Evolutionary conservation across 2,329 filamentous ascomycete genomes (phyloP).

Genomic region (Arthroderma uncinatum): DNA sequence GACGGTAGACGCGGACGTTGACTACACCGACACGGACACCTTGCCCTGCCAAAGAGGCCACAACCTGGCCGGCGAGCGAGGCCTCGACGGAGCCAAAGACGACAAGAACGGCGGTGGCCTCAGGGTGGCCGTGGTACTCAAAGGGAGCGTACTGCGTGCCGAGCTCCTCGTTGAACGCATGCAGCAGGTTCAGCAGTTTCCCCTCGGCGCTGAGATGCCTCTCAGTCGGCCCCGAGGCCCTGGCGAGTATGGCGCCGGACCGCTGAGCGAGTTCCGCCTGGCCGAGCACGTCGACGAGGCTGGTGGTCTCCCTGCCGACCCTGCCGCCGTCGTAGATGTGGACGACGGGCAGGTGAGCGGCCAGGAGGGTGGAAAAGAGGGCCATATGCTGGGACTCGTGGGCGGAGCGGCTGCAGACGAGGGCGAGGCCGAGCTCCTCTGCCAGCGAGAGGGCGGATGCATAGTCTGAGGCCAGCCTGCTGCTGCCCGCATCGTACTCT

Average conservation of each 20-base stretch:
- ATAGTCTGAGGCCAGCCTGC: not conserved
- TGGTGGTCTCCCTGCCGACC: conserved; percentile 68
- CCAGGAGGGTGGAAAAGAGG: conserved; percentile 71
- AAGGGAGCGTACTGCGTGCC: conserved; percentile 89
- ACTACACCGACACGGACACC: conserved; percentile 75
- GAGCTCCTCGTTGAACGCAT: conserved; percentile 75
- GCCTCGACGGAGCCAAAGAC: conserved; percentile 88
- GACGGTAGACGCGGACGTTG: conserved; percentile 86
- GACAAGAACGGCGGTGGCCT: conserved; percentile 72
- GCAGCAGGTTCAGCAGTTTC: conserved; percentile 58
- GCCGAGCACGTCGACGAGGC: conserved; percentile 68
- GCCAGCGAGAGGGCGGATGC: not conserved
- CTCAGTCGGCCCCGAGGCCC: conserved; percentile 50
- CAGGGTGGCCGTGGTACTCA: conserved; percentile 78
- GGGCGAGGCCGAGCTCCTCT: not conserved
- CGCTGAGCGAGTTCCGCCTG: conserved; percentile 24
- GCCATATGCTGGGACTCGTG: conserved; percentile 95
- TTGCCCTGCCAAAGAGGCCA: conserved; percentile 57
- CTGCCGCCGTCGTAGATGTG: conserved; percentile 83
- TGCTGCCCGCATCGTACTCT: conserved; percentile 57
- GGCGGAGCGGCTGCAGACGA: conserved; percentile 36
- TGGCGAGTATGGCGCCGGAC: not conserved
- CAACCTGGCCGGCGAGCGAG: conserved; percentile 72
- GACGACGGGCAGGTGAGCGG: conserved; percentile 66
- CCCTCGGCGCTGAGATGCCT: conserved; percentile 60